Percentiles rank a stretch among this genome's conserved stretches.
Evolutionary conservation across 306 rosid genomes (phyloP).

Genomic region (Quercus glauca): DNA sequence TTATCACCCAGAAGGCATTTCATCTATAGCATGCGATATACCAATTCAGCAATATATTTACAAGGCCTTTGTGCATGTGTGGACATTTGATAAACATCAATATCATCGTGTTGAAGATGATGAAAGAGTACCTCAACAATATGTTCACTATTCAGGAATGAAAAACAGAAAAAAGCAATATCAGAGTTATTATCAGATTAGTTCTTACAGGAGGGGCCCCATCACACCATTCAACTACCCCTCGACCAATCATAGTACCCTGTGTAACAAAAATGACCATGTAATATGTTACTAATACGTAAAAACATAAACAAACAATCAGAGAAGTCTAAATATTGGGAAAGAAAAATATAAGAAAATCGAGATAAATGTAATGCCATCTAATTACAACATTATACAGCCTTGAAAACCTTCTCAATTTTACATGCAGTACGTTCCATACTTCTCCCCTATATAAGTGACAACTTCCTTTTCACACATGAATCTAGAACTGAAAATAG

Average conservation of each 20-base stretch:
- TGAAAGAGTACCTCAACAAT: not conserved
- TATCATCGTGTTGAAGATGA: not conserved
- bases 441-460: not conserved
- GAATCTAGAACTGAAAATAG: not conserved
- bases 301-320: not conserved
- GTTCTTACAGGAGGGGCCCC: slow-evolving; percentile 84
- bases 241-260: slow-evolving; percentile 81
- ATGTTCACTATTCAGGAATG: not conserved
- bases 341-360: not conserved
- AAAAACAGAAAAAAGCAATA: not conserved
- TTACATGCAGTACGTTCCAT: not conserved
- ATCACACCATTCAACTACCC: slow-evolving; percentile 72
- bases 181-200: slow-evolving; percentile 10
- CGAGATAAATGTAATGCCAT: not conserved
- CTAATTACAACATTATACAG: not conserved
- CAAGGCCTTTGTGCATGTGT: not conserved
- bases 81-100: not conserved
- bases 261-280: slow-evolving; percentile 25
- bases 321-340: not conserved
- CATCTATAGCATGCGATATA: not conserved
- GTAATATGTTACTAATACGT: not conserved
- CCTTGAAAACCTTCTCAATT: not conserved
- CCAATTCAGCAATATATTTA: not conserved
- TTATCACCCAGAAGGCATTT: not conserved
- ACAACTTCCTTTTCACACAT: not conserved